Conservation (phyloP, 768 basidiomycete species). For the Mrakia hoshinonis region DNA sequence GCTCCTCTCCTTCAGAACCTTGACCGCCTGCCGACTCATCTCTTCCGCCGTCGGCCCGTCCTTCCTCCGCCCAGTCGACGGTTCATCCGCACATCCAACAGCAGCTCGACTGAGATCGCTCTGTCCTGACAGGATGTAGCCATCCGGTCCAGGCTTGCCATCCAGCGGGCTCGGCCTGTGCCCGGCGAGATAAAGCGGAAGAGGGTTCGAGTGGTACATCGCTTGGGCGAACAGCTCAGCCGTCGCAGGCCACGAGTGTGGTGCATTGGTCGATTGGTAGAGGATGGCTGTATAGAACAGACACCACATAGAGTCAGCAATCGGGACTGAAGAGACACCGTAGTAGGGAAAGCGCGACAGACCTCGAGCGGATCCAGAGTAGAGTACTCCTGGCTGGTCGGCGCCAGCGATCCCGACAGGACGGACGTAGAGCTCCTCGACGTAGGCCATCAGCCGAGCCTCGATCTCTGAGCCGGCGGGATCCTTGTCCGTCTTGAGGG, state of each 20-base stretch:
- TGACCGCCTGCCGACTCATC: constrained; percentile 8
- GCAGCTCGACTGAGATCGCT: constrained; percentile 29
- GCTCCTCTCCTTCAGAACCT: not conserved
- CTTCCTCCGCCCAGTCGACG: not conserved
- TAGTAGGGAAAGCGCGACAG: not conserved
- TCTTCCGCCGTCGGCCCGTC: not conserved
- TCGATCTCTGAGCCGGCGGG: constrained; percentile 17
- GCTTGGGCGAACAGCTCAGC: constrained; percentile 21
- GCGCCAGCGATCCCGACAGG: not conserved
- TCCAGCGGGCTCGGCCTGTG: not conserved
- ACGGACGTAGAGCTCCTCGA: constrained; percentile 12
- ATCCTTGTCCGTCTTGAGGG: constrained; percentile 9
- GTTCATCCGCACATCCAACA: constrained; percentile 29
- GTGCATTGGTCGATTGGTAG: constrained; percentile 20
- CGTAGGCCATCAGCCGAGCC: constrained; percentile 8
- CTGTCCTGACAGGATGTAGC: constrained; percentile 20
- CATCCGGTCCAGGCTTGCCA: not conserved
- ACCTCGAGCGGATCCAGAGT: constrained; percentile 18
- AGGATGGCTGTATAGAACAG: constrained; percentile 11
- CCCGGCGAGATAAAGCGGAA: not conserved
- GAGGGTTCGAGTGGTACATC: constrained; percentile 18
- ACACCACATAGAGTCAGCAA: not conserved
- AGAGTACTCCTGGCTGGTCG: constrained; percentile 6
- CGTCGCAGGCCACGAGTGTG: constrained; percentile 15
- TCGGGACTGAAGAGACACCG: not conserved